phyloP scores from a whole-genome alignment of 257 asterid species.

The Solanum gandarillasii region DNA sequence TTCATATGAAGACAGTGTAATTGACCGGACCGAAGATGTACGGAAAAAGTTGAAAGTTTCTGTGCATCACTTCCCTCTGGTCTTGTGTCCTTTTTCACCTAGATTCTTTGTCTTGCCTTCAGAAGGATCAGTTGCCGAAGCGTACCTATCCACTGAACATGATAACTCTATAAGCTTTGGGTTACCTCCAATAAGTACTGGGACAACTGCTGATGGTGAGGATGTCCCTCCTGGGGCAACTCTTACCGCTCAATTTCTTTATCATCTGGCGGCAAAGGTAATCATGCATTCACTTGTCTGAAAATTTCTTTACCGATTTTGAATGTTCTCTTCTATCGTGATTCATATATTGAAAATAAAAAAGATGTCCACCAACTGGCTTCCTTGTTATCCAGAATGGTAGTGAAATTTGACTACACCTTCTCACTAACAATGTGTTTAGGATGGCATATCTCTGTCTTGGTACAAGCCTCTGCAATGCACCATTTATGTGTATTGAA shows the following conservation, averaged over 20 bases:
- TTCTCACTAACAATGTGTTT: neutral
- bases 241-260: slow-evolving; percentile 88
- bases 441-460: neutral
- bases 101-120: slow-evolving; percentile 94
- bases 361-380: neutral
- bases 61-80: slow-evolving; percentile 82
- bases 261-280: slow-evolving; percentile 85
- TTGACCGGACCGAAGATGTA: slow-evolving; percentile 31
- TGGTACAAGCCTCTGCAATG: neutral
- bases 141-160: slow-evolving; percentile 55
- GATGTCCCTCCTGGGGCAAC: slow-evolving; percentile 77
- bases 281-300: slow-evolving; percentile 5
- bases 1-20: slow-evolving; percentile 24
- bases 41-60: slow-evolving; percentile 52
- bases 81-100: slow-evolving; percentile 83
- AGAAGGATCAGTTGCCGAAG: slow-evolving; percentile 92
- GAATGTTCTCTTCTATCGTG: neutral
- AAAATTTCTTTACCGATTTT: neutral
- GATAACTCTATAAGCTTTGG: slow-evolving; percentile 84
- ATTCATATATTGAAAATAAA: neutral
- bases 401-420: neutral
- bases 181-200: slow-evolving; percentile 79
- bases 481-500: neutral
- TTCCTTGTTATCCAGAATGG: neutral
- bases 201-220: slow-evolving; percentile 53